A percentile compares a stretch with the other conserved stretches of the same genome.
phyloP scores from a whole-genome alignment of 2,329 filamentous ascomycete species.

The Leptosphaerulina australis region DNA sequence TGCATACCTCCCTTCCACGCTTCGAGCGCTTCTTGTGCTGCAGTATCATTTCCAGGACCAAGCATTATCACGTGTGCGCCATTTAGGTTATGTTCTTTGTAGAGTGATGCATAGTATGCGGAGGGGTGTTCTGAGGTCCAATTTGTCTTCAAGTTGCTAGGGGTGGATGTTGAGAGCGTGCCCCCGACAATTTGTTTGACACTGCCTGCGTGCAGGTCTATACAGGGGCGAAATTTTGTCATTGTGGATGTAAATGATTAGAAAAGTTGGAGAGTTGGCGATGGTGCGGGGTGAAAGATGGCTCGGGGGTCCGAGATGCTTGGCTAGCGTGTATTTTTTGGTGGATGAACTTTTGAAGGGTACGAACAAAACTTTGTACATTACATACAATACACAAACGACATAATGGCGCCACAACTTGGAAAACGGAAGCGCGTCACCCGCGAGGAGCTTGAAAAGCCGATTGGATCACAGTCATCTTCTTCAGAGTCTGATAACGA shows the following conservation, averaged over 20 bases:
- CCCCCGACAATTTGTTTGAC: constrained; percentile 99
- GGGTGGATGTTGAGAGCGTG: constrained; percentile 63
- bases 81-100: constrained; percentile 72
- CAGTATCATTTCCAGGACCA: constrained; percentile 82
- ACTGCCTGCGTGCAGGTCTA: constrained; percentile 94
- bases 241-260: constrained; percentile 56
- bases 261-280: constrained; percentile 1
- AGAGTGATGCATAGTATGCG: constrained; percentile 79
- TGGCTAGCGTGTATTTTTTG: constrained; percentile 20
- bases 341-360: neutral
- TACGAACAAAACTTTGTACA: neutral
- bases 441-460: constrained; percentile 37
- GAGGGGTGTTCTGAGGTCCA: constrained; percentile 86
- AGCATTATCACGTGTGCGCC: constrained; percentile 98
- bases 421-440: constrained; percentile 55
- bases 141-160: constrained; percentile 75
- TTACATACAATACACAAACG: neutral
- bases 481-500: constrained; percentile 47
- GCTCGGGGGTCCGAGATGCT: constrained; percentile 29
- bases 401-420: constrained; percentile 49
- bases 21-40: constrained; percentile 75
- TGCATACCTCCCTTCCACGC: constrained; percentile 84
- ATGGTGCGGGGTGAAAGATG: constrained; percentile 28
- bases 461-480: constrained; percentile 38
- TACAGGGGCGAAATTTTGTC: constrained; percentile 95